Evolutionary conservation across 495 filamentous ascomycete species (phyloP), one percentile per base, ranked within the genome.

Genomic region (Aspergillus avenaceus): DNA sequence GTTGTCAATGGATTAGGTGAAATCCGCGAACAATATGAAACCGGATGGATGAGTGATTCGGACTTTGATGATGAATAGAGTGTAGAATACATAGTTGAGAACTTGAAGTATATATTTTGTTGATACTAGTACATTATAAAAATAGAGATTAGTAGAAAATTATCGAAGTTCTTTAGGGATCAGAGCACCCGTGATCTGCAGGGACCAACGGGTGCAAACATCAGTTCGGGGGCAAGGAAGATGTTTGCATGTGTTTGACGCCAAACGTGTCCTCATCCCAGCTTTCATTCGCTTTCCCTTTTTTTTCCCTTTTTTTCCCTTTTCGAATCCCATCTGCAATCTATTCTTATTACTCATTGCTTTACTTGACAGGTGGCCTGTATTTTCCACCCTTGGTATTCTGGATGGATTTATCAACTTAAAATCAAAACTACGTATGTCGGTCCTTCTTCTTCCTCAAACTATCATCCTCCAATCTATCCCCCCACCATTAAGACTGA

Each of bases 41-140:
- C 91, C 43, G 92, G 90, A 1, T 97, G 90, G 90, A 80, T 83
- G 29, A 91, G 87, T 66, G 91, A 84, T 47, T 87, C 82, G 41
- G 90, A 95, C 41, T 83, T 84, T 9, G 90, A 87, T 29, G 86
- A 91, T 54, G 91, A 92, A 53, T 85, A 58, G 43, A 47, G 19
- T n/a, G n/a, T n/a, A n/a, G n/a, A n/a, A n/a, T n/a, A n/a, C n/a
- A n/a, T n/a, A n/a, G n/a, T n/a, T n/a, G n/a, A n/a, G n/a, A n/a
- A 23, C 2, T 34, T 28, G 26, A 46, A 41, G n/a, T 38, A 26
- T 24, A 41, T 41, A 27, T 13, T 42, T 18, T 11, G 24, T 37
- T 40, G 12, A 26, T 31, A 16, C 23, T 41, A 26, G 11, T 19
- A 24, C 12, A 18, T 38, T 13, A 9, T 32, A 32, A 8, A 8